Conservation (phyloP, 768 basidiomycete genomes). For the Lyophyllum shimeji region DNA sequence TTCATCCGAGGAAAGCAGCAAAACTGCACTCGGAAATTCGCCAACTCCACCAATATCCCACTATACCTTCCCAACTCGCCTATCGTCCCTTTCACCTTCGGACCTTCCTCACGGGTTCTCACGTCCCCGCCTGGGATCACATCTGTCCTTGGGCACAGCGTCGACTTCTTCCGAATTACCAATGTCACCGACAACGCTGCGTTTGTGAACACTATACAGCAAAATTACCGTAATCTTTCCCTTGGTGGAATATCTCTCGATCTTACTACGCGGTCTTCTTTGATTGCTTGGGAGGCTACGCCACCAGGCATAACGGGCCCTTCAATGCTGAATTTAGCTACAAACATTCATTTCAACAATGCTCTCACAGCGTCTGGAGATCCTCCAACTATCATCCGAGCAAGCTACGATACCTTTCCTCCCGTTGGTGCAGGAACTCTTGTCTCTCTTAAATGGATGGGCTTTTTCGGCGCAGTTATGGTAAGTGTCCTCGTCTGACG, state of each 20-base stretch:
- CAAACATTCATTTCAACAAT: conserved; percentile 64
- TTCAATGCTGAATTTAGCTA: conserved; percentile 64
- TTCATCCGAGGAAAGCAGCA: conserved; percentile 54
- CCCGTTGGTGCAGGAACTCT: conserved; percentile 54
- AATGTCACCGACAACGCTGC: conserved; percentile 56
- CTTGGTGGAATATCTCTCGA: conserved; percentile 72
- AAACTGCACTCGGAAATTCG: conserved; percentile 47
- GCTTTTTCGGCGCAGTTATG: conserved; percentile 74
- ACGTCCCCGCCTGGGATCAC: conserved; percentile 56
- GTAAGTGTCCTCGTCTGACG: conserved; percentile 32
- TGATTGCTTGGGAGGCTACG: conserved; percentile 73
- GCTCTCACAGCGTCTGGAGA: conserved; percentile 46
- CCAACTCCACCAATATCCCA: conserved; percentile 35
- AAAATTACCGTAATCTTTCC: conserved; percentile 53
- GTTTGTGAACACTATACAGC: conserved; percentile 53
- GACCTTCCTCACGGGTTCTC: conserved; percentile 37
- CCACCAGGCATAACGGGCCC: conserved; percentile 59
- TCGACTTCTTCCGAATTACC: conserved; percentile 31
- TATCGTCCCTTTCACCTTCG: conserved; percentile 29
- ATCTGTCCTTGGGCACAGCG: conserved; percentile 42
- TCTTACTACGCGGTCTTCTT: conserved; percentile 40
- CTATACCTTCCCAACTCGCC: conserved; percentile 58
- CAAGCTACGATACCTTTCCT: conserved; percentile 61
- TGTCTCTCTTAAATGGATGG: conserved; percentile 68
- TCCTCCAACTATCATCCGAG: conserved; percentile 52